Evolutionary conservation across 805 yeast species (phyloP).

Genomic region (Saccharomycopsis sp.): DNA sequence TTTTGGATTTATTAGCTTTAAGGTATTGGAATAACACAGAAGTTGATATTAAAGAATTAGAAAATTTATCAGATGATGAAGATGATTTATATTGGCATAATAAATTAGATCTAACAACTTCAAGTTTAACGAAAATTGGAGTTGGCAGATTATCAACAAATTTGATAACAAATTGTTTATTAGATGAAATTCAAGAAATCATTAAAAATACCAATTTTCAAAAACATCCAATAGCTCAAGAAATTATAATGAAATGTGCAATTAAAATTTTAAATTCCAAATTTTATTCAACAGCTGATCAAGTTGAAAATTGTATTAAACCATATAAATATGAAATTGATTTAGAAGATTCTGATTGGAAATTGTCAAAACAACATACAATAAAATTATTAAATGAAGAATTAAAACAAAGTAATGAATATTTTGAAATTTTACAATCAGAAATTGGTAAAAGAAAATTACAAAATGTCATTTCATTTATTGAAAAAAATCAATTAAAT

Average conservation of each 20-base stretch:
- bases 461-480: conserved; percentile 68
- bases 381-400: conserved; percentile 71
- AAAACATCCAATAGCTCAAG: conserved; percentile 79
- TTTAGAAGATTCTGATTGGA: conserved; percentile 93
- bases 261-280: conserved; percentile 64
- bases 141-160: conserved; percentile 85
- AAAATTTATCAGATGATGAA: conserved; percentile 45
- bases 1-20: conserved; percentile 76
- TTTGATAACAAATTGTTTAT: conserved; percentile 67
- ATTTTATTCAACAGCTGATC: conserved; percentile 90
- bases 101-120: conserved; percentile 74
- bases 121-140: conserved; percentile 83
- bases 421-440: conserved; percentile 46
- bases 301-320: conserved; percentile 95
- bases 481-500: conserved; percentile 25
- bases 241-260: conserved; percentile 79
- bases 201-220: conserved; percentile 65
- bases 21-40: conserved; percentile 80
- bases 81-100: conserved; percentile 82
- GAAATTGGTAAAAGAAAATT: conserved; percentile 79
- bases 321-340: conserved; percentile 97
- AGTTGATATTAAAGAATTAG: conserved; percentile 45
- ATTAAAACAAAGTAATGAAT: conserved; percentile 64
- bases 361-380: conserved; percentile 67
- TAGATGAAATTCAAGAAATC: conserved; percentile 67